A percentile compares a stretch with the other conserved stretches of the same genome.
Evolutionary conservation across 352 stramenopile genomes (phyloP).

Genomic region (Globisporangium polare): DNA sequence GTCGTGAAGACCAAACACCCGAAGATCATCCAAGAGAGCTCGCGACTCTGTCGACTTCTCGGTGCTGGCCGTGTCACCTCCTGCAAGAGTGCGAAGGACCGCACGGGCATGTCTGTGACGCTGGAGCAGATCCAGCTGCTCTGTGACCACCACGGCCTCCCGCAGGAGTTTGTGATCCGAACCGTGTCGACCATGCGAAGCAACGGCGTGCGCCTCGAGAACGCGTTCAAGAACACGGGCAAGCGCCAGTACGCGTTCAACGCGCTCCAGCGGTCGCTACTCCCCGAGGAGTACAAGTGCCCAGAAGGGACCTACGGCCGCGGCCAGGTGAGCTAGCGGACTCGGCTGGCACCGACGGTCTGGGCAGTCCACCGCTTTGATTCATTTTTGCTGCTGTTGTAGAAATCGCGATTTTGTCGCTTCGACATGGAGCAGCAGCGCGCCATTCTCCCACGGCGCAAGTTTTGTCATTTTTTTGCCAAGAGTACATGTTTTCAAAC

Average conservation of each 20-base stretch:
- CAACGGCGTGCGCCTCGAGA: constrained; percentile 68
- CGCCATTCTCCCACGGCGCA: background rate
- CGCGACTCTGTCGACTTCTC: constrained; percentile 71
- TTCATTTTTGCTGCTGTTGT: too few relatives aligned
- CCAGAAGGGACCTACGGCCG: constrained; percentile 79
- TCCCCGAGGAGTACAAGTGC: constrained; percentile 75
- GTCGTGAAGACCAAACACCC: constrained; percentile 73
- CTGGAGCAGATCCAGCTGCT: constrained; percentile 87
- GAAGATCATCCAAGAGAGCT: constrained; percentile 74
- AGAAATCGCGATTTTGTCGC: too few relatives aligned
- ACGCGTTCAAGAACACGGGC: constrained; percentile 72
- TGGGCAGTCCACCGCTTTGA: background rate
- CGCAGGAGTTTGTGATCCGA: constrained; percentile 49
- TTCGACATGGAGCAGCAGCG: too few relatives aligned
- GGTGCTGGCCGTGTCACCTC: constrained; percentile 89
- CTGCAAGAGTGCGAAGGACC: constrained; percentile 96
- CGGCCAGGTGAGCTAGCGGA: constrained; percentile 58
- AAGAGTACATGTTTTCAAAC: background rate
- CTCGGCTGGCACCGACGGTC: background rate
- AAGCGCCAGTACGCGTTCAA: constrained; percentile 81
- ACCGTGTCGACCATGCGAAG: constrained; percentile 76
- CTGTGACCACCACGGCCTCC: constrained; percentile 53
- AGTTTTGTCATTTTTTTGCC: constrained; percentile 1
- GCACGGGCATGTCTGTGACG: constrained; percentile 95
- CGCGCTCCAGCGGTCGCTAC: constrained; percentile 63